These are phyloP conservation scores for Prunus salicina DNA, from an alignment of 306 rosid species.

Conservation along the genomic window DNA sequence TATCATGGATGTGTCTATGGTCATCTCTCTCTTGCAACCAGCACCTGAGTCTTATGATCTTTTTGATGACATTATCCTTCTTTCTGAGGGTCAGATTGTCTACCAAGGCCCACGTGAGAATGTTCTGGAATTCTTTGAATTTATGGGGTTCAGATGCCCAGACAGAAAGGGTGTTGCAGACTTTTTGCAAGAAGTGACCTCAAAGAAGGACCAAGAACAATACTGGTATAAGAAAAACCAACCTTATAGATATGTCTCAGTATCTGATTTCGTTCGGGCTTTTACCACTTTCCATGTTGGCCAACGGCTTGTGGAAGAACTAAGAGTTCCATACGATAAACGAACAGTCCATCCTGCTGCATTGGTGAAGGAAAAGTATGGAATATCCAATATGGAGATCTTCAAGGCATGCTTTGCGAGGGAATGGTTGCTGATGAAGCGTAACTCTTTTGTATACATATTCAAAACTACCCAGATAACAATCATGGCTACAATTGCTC, in stretches of 20 bases:
- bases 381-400: slow-evolving; percentile 51
- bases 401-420: slow-evolving; percentile 63
- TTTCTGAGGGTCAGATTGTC: slow-evolving; percentile 40
- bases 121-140: slow-evolving; percentile 28
- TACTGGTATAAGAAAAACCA: slow-evolving; percentile 61
- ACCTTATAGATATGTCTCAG: slow-evolving; percentile 53
- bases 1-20: slow-evolving; percentile 33
- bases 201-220: slow-evolving; percentile 76
- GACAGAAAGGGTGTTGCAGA: slow-evolving; percentile 40
- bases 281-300: slow-evolving; percentile 65
- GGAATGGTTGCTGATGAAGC: slow-evolving; percentile 65
- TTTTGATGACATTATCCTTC: slow-evolving; percentile 34
- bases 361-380: slow-evolving; percentile 45
- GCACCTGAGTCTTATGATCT: slow-evolving; percentile 41
- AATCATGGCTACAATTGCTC: slow-evolving; percentile 44
- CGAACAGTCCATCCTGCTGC: slow-evolving; percentile 54
- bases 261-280: slow-evolving; percentile 43
- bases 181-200: slow-evolving; percentile 51
- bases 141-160: slow-evolving; percentile 32
- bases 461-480: slow-evolving; percentile 64
- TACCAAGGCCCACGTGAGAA: slow-evolving; percentile 39
- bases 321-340: slow-evolving; percentile 46
- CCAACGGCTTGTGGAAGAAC: slow-evolving; percentile 31
- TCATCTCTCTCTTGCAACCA: slow-evolving; percentile 37
- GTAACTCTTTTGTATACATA: slow-evolving; percentile 63